These are phyloP conservation scores for Candida koratica DNA, from an alignment of 805 yeast genomes.

Conservation along the genomic window DNA sequence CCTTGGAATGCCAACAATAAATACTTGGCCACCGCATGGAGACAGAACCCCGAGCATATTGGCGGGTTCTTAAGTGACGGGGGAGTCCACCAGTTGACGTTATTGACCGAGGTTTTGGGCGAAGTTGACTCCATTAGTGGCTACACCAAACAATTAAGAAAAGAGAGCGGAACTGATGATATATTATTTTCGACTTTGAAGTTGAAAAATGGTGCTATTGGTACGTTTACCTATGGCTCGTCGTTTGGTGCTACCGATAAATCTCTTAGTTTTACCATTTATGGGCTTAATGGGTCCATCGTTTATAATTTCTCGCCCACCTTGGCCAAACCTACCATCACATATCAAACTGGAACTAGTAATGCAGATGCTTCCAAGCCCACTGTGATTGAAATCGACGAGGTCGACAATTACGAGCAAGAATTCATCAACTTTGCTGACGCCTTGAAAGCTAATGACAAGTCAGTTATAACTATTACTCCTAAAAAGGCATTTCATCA, in stretches of 20 bases:
- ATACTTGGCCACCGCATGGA: constrained; percentile 75
- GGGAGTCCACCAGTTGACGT: constrained; percentile 93
- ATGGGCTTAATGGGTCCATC: constrained; percentile 77
- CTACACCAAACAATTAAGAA: constrained; percentile 69
- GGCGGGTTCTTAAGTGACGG: constrained; percentile 94
- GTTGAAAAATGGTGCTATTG: constrained; percentile 61
- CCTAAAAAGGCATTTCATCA: constrained; percentile 89
- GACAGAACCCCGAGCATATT: constrained; percentile 83
- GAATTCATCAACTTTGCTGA: constrained; percentile 50
- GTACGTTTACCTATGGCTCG: constrained; percentile 84
- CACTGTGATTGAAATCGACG: constrained; percentile 35
- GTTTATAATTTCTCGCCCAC: constrained; percentile 60
- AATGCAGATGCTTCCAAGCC: constrained; percentile 51
- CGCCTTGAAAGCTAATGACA: constrained; percentile 63
- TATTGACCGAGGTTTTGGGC: constrained; percentile 80
- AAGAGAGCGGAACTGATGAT: constrained; percentile 79
- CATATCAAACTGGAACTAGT: constrained; percentile 30
- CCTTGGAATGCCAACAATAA: constrained; percentile 59
- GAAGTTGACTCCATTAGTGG: constrained; percentile 68
- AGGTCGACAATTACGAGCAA: constrained; percentile 40
- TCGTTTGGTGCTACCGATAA: constrained; percentile 81
- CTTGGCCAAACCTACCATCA: constrained; percentile 35
- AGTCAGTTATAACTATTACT: constrained; percentile 50
- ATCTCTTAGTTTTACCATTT: constrained; percentile 60
- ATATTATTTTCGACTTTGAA: constrained; percentile 66